Evolutionary conservation across 1,284 basidiomycete species (phyloP).

Genomic region (Fomitopsis betulina): DNA sequence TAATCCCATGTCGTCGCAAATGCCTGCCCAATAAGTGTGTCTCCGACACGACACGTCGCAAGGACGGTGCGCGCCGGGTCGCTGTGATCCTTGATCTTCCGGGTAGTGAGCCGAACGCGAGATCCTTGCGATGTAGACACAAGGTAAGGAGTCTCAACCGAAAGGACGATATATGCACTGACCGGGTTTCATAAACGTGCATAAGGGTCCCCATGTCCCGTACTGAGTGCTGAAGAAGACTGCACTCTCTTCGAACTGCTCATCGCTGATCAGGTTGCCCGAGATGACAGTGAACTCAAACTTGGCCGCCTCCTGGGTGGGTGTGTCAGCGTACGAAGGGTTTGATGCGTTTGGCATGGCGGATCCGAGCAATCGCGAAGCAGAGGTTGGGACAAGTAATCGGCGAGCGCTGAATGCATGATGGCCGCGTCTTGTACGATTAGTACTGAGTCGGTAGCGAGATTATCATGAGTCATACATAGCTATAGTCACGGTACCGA

Average conservation of each 20-base stretch:
- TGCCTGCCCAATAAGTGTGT: background rate
- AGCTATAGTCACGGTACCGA: too few species aligned
- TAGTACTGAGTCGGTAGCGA: too few species aligned
- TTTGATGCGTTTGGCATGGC: too few species aligned
- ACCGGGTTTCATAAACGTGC: background rate
- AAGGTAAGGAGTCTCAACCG: background rate
- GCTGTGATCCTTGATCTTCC: background rate
- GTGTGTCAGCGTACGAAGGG: too few species aligned
- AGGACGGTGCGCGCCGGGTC: background rate
- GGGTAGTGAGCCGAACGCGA: background rate
- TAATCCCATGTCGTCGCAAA: background rate
- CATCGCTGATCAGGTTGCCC: background rate
- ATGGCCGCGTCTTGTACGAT: too few species aligned
- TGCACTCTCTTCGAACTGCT: background rate
- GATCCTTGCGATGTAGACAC: background rate
- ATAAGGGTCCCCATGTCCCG: background rate
- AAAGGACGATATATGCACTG: background rate
- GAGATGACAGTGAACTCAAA: background rate
- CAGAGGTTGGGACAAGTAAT: too few species aligned
- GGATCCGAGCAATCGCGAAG: too few species aligned
- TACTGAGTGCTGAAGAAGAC: background rate
- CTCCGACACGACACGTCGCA: background rate
- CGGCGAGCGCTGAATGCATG: too few species aligned
- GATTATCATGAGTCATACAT: too few species aligned
- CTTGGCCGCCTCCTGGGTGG: background rate